A percentile compares a stretch with the other conserved stretches of the same genome.
Conservation (phyloP, 2,329 filamentous ascomycete species). For the Thielaviopsis ethacetica region DNA sequence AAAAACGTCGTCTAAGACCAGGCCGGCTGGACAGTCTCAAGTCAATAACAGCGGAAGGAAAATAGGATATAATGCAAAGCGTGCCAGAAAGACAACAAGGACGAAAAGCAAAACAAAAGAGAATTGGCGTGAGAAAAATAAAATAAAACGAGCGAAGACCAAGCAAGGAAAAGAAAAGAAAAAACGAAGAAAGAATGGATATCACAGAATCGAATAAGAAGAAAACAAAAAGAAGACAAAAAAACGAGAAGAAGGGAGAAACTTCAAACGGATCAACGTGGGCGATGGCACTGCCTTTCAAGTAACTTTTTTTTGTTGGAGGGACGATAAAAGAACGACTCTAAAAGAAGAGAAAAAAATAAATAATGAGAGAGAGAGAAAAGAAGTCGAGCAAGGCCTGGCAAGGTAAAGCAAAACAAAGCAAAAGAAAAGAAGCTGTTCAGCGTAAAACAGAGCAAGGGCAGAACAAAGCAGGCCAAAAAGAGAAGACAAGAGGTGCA, state of each 20-base stretch:
- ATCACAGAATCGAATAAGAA: conserved; percentile 1
- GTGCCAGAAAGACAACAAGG: background rate
- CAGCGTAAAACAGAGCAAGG: background rate
- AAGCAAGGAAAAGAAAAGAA: conserved; percentile 6
- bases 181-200: conserved; percentile 2
- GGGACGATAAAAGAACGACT: conserved; percentile 1
- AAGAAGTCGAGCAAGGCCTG: background rate
- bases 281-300: conserved; percentile 6
- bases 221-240: conserved; percentile 4
- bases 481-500: background rate
- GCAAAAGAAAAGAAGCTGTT: background rate
- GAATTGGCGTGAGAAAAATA: background rate
- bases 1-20: conserved; percentile 5
- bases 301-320: background rate
- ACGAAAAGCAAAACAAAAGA: background rate
- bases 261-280: conserved; percentile 1
- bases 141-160: conserved; percentile 2
- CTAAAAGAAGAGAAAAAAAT: background rate
- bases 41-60: conserved; percentile 2
- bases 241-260: conserved; percentile 1
- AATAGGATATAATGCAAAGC: background rate
- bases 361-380: background rate
- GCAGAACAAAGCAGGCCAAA: background rate
- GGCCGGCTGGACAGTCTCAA: conserved; percentile 10
- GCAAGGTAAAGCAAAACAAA: background rate